Evolutionary conservation across 2,329 filamentous ascomycete genomes (phyloP), one percentile per base, ranked within the genome.

Genomic region (Penicillium vulpinum): DNA sequence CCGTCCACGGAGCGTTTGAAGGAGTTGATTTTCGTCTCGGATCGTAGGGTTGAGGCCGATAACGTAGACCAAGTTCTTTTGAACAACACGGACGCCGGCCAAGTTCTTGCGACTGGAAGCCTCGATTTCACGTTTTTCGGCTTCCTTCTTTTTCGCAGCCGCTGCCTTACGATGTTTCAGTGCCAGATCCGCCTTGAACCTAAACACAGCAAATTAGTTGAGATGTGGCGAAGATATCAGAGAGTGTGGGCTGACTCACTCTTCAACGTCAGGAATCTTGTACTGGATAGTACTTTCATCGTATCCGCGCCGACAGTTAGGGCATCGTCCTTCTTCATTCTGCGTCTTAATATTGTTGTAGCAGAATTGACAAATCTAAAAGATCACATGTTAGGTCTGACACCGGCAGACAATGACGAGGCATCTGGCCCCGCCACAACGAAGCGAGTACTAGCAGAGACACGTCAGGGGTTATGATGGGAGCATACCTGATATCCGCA

Each of bases 261-360:
- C 94, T 83, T 99, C 95, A 59, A 86, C 86, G 54, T 93, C 96
- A 58, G 96, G 91, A 55, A 94, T 89, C 77, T 96, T 96, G 85
- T 92, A 99, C 76, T 97, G 87, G 73, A 99, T 97, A 29, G 92
- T 95, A 74, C 93, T 93, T 67, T 99, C 95, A 74, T 97, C 92
- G 75, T 99, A 99, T 6, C 91, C 89, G 73, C 94, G 85, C 77
- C 94, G 87, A 75, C 94, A 99, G 65, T 96, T 96, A n/a, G 94
- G 94, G 75, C 94, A 99, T 56, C 97, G 84, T 35, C 93, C 92
- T 73, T 97, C 97, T 84, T 79, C 78, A 60, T 96, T 92, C 69
- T 97, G 97, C 68, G 90, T 96, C 78, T 95, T 96, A 75, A 99
- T 95, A 75, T 97, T 99, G 78, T 99, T 97, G 81, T 93, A 99